Conservation (phyloP, 2,329 filamentous ascomycete species). For the Aureobasidium sp. region DNA sequence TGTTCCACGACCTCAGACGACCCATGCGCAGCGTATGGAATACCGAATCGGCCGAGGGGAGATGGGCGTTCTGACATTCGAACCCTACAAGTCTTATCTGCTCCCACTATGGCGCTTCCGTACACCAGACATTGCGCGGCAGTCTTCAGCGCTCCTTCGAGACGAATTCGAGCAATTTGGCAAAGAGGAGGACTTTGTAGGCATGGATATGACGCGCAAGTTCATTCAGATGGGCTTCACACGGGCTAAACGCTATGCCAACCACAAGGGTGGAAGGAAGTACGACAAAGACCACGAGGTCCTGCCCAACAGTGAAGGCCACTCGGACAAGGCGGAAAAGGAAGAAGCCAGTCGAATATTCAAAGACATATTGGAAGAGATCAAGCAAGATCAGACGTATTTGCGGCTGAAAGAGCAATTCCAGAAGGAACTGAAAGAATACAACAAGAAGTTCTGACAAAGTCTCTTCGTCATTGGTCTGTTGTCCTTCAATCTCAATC, state of each 20-base stretch:
- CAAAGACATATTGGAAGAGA: conserved; percentile 43
- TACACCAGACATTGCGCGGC: conserved; percentile 44
- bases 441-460: background rate
- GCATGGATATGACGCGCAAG: conserved; percentile 58
- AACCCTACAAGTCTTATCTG: conserved; percentile 56
- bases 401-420: conserved; percentile 40
- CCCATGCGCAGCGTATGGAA: conserved; percentile 35
- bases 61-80: conserved; percentile 54
- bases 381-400: conserved; percentile 41
- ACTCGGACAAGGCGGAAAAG: conserved; percentile 46
- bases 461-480: background rate
- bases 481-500: too few relatives aligned
- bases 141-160: conserved; percentile 45
- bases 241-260: conserved; percentile 52
- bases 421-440: conserved; percentile 38
- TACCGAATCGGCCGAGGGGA: conserved; percentile 56
- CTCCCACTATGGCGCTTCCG: conserved; percentile 56
- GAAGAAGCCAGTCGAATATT: conserved; percentile 45
- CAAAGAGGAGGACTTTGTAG: conserved; percentile 50
- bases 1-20: conserved; percentile 21
- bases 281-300: conserved; percentile 14
- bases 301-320: conserved; percentile 38
- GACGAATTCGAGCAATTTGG: conserved; percentile 47
- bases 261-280: conserved; percentile 43
- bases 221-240: conserved; percentile 63